Evolutionary conservation across 306 rosid species (phyloP).

Genomic region (Vicia villosa): DNA sequence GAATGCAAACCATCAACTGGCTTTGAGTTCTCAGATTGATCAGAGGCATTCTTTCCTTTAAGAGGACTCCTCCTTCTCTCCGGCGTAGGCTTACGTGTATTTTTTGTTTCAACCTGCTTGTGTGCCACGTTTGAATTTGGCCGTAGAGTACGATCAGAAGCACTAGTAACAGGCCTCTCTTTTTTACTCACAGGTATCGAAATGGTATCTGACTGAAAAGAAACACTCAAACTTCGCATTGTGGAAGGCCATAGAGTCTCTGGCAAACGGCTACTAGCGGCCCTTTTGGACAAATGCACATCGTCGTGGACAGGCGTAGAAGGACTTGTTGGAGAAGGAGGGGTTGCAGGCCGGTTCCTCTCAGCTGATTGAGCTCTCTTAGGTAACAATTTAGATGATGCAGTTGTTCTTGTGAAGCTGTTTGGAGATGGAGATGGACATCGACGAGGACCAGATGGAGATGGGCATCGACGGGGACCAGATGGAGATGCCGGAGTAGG

Average conservation of each 20-base stretch:
- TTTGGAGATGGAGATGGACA: conserved; percentile 89
- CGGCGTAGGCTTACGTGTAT: conserved; percentile 65
- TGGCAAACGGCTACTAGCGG: conserved; percentile 44
- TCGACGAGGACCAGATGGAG: conserved; percentile 55
- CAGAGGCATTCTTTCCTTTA: conserved; percentile 66
- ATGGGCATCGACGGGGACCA: conserved; percentile 51
- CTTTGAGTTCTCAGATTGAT: conserved; percentile 89
- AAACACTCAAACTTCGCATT: conserved; percentile 95
- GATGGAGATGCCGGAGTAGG: conserved; percentile 52
- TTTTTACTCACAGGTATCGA: conserved; percentile 89
- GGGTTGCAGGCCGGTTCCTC: conserved; percentile 85
- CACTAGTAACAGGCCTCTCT: conserved; percentile 70
- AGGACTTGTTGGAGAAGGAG: conserved; percentile 71
- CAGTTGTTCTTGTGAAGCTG: conserved; percentile 56
- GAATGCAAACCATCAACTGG: conserved; percentile 72
- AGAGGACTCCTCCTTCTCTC: conserved; percentile 93
- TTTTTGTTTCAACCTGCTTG: conserved; percentile 61
- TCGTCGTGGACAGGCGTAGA: conserved; percentile 77
- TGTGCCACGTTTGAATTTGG: conserved; percentile 79
- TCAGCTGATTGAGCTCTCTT: conserved; percentile 81
- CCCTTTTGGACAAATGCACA: conserved; percentile 54
- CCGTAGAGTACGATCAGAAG: conserved; percentile 75
- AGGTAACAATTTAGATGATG: conserved; percentile 56
- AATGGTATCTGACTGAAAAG: conserved; percentile 88
- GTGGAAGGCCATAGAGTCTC: conserved; percentile 96